phyloP scores from a whole-genome alignment of 2,329 filamentous ascomycete species.

The Microcyclospora pomicola region DNA sequence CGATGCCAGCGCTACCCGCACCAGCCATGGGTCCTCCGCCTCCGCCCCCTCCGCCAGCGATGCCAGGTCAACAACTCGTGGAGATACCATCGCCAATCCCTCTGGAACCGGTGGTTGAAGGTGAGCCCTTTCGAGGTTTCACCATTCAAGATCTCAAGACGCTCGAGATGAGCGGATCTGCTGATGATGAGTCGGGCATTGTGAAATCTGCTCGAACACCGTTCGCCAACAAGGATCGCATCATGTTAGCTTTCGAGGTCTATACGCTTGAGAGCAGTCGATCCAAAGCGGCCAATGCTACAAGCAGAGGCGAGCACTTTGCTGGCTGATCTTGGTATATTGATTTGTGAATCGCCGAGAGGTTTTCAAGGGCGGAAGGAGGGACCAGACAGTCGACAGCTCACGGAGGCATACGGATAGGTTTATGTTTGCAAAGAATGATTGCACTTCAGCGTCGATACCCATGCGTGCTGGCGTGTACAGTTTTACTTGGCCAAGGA shows the following conservation, averaged over 20 bases:
- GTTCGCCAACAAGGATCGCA: constrained; percentile 8
- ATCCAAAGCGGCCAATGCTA: too few species aligned
- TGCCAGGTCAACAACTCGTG: background rate
- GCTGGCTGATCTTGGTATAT: too few species aligned
- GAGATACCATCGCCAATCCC: background rate
- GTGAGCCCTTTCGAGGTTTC: constrained; percentile 17
- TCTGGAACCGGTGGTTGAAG: constrained; percentile 7
- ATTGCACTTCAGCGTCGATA: too few species aligned
- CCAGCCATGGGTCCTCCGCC: background rate
- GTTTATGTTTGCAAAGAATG: too few species aligned
- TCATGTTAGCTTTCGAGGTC: constrained; percentile 11
- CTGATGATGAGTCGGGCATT: constrained; percentile 13
- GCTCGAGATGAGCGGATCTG: constrained; percentile 4
- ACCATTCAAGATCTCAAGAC: constrained; percentile 14
- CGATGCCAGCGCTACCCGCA: background rate
- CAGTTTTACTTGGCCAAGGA: too few species aligned
- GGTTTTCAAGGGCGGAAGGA: too few species aligned
- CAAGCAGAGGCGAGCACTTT: too few species aligned
- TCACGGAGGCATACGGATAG: too few species aligned
- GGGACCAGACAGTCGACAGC: too few species aligned
- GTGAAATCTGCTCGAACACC: constrained; percentile 10
- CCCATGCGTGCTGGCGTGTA: too few species aligned
- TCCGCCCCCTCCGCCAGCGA: background rate
- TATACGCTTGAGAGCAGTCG: constrained; percentile 1
- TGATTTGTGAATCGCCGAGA: too few species aligned